phyloP scores from a whole-genome alignment of 768 basidiomycete species.

The Cystofilobasidium macerans region DNA sequence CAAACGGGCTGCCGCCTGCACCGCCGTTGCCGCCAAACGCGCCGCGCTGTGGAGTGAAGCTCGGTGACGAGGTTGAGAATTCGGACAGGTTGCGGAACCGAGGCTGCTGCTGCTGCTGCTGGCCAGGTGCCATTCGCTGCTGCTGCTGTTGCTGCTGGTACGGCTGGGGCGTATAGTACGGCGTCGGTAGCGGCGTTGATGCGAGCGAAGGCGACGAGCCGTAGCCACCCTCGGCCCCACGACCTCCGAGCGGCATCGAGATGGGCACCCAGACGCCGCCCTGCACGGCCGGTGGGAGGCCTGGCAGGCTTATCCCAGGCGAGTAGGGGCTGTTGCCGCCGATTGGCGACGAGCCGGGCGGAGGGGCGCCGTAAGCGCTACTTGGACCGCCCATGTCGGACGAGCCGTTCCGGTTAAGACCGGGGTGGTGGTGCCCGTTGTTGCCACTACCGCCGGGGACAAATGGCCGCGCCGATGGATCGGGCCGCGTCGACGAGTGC shows the following conservation, averaged over 20 bases:
- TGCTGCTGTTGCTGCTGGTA: neutral
- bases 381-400: neutral
- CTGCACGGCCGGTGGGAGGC: neutral
- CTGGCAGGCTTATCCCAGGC: neutral
- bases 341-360: neutral
- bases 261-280: slow-evolving; percentile 9
- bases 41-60: neutral
- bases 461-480: neutral
- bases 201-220: neutral
- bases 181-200: neutral
- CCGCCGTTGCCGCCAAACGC: neutral
- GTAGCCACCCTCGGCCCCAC: neutral
- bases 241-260: neutral
- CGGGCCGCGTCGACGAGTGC: neutral
- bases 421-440: neutral
- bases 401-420: neutral
- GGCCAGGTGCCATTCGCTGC: neutral
- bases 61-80: slow-evolving; percentile 6
- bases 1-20: neutral
- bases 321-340: slow-evolving; percentile 1
- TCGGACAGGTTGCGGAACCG: slow-evolving; percentile 14
- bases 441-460: neutral
- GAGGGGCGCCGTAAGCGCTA: neutral
- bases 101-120: neutral
- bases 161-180: neutral